Percentiles rank a stretch among this genome's conserved stretches.
These are phyloP conservation scores for Powellomyces hirtus DNA, from an alignment of 192 early-diverging fungal species.

Conservation along the genomic window DNA sequence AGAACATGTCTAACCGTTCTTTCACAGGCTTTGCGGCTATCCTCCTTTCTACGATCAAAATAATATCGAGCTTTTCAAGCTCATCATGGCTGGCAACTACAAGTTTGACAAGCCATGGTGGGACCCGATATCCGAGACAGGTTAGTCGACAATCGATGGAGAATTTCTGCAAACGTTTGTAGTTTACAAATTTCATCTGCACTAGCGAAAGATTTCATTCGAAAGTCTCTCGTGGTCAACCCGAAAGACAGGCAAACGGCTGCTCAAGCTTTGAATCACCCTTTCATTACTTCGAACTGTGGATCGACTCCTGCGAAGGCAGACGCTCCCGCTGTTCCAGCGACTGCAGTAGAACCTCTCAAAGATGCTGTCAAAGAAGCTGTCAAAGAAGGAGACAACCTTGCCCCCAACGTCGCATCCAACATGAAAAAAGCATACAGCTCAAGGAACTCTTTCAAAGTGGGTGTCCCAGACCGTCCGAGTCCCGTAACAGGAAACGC, in stretches of 20 bases:
- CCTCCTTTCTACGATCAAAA: conserved; percentile 78
- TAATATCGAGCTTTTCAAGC: conserved; percentile 60
- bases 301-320: not conserved
- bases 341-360: not conserved
- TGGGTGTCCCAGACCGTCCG: not conserved
- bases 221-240: conserved; percentile 57
- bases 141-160: conserved; percentile 29
- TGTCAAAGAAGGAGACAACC: conserved; percentile 6
- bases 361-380: too few species aligned
- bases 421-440: conserved; percentile 27
- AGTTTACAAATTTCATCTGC: not conserved
- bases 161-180: not conserved
- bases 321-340: conserved; percentile 8
- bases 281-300: conserved; percentile 48
- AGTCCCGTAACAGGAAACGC: not conserved
- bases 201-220: conserved; percentile 62
- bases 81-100: conserved; percentile 71
- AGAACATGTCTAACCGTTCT: not conserved
- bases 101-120: conserved; percentile 78
- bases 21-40: conserved; percentile 71
- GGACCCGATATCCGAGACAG: conserved; percentile 67
- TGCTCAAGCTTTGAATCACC: conserved; percentile 40
- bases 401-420: conserved; percentile 18
- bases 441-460: conserved; percentile 24
- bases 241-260: conserved; percentile 50